phyloP scores from a whole-genome alignment of 2,329 filamentous ascomycete genomes.

The Ophiosphaerella korrae region DNA sequence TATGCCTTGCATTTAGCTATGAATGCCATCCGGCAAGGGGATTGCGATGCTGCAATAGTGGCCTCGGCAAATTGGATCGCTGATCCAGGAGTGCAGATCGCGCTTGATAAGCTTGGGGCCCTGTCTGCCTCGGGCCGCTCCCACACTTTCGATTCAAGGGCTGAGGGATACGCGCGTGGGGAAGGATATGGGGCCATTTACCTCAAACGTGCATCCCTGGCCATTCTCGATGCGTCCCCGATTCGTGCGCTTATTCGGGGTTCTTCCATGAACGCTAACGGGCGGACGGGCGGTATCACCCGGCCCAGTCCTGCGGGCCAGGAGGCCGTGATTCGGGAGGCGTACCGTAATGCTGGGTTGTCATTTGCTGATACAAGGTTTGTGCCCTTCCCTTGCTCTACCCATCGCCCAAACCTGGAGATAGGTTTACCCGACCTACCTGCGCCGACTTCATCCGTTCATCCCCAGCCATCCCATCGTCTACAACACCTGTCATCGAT shows the following conservation, averaged over 20 bases:
- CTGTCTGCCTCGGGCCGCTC: conserved; percentile 21
- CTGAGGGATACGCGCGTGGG: conserved; percentile 29
- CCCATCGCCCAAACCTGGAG: too few species aligned
- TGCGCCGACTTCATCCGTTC: too few species aligned
- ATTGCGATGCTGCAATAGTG: conserved; percentile 31
- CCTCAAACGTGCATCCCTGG: conserved; percentile 6
- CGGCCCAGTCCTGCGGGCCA: conserved; percentile 8
- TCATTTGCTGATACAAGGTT: conserved; percentile 1
- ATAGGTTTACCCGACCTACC: too few species aligned
- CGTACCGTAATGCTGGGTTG: conserved; percentile 19
- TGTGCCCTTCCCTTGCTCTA: too few species aligned
- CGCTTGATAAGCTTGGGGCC: conserved; percentile 20
- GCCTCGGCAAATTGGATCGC: conserved; percentile 23
- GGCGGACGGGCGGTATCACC: conserved; percentile 15
- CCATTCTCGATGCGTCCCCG: background rate
- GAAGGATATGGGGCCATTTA: conserved; percentile 27
- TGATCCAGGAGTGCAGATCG: conserved; percentile 11
- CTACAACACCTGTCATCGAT: too few species aligned
- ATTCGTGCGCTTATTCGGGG: conserved; percentile 9
- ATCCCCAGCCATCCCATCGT: too few species aligned
- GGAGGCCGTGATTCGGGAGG: conserved; percentile 22
- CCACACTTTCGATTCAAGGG: conserved; percentile 29
- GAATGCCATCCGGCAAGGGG: conserved; percentile 15
- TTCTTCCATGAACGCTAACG: conserved; percentile 5
- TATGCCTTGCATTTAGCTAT: conserved; percentile 30